Base-by-base conservation (phyloP, 2,329 filamentous ascomycete species). In the Ceratocystis eucalypticola region DNA sequence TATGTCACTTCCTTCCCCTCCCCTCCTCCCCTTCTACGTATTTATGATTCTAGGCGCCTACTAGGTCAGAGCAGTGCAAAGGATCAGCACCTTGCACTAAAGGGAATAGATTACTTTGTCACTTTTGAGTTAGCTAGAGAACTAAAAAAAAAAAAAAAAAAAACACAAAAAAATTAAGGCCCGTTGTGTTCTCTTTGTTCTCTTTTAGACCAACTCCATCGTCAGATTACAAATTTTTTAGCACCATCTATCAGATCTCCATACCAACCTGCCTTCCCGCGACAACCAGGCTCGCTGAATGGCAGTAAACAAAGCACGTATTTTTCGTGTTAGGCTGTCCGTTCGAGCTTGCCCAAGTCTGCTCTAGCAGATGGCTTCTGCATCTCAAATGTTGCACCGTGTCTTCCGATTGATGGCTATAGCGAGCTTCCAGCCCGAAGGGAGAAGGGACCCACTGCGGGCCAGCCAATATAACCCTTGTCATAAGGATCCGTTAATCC, bases 401-500 rank as follows among this genome's bases (percentile, higher is more conserved):
- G 6, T 20, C 46, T 50, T 50, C 8, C 20, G 15, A 22, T 50
- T 25, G n/a, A 50, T 8, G 17, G 15, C 46, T 57, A n/a, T 55
- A 20, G 10, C 4, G 22, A 50, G 22, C n/a, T 22, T 25, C 17
- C 20, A 50, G 46, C 46, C 46, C 46, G 46, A 57, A n/a, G 4
- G 28, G 28, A 30, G 20, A 15, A 33, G 22, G 12, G 22, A 25
- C 22, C 53, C 53, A 30, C 53, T 30, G 12, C 53, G 46, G 46
- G 46, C 53, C 46, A n/a, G 22, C n/a, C 28, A 57, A 57, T 57
- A 28, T 57, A 57, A 57, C 53, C 53, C 53, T 57, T 57, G 53
- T 30, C 17, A 30, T 57, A 30, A 30, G 53, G 53, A 57, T 57
- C 28, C 22, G 30, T 17, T 17, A 22, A 57, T 57, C 53, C 53